These are phyloP conservation scores for Cyberlindnera bimundalis DNA, from an alignment of 805 yeast species.

Conservation along the genomic window DNA sequence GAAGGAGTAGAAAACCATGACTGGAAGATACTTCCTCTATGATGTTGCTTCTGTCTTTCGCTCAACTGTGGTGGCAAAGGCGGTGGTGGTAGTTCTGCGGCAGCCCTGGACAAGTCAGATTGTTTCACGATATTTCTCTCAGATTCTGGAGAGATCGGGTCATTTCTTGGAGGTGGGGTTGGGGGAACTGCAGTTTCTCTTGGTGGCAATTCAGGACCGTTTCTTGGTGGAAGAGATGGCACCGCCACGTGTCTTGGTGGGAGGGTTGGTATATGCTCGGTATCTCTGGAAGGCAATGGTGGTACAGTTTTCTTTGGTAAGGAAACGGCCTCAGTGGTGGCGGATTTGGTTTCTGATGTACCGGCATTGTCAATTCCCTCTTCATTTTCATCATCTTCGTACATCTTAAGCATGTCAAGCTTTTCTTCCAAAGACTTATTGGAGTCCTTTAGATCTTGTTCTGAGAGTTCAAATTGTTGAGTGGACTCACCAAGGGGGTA, in stretches of 20 bases:
- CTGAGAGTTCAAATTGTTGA: conserved; percentile 6
- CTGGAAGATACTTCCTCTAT: conserved; percentile 22
- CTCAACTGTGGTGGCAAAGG: conserved; percentile 27
- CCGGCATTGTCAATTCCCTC: not conserved
- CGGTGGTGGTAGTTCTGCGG: conserved; percentile 29
- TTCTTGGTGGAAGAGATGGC: conserved; percentile 37
- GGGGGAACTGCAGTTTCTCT: not conserved
- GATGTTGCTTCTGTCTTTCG: conserved; percentile 24
- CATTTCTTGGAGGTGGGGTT: conserved; percentile 7
- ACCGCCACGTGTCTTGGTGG: conserved; percentile 28
- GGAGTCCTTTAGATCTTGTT: conserved; percentile 17
- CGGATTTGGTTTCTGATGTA: not conserved
- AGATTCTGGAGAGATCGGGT: conserved; percentile 2
- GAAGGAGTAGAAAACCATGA: conserved; percentile 24
- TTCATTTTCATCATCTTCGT: conserved; percentile 21
- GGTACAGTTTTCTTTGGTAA: too few relatives aligned
- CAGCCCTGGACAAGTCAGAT: conserved; percentile 20
- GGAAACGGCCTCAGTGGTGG: too few relatives aligned
- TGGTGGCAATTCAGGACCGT: conserved; percentile 22
- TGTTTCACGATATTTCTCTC: conserved; percentile 4
- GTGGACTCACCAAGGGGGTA: conserved; percentile 22
- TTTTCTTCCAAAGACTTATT: conserved; percentile 19
- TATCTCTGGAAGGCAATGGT: conserved; percentile 1
- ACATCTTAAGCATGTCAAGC: conserved; percentile 14
- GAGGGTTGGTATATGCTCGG: conserved; percentile 4